Evolutionary conservation across 2,329 filamentous ascomycete genomes (phyloP).

Genomic region (Xylariomycetidae sp.): DNA sequence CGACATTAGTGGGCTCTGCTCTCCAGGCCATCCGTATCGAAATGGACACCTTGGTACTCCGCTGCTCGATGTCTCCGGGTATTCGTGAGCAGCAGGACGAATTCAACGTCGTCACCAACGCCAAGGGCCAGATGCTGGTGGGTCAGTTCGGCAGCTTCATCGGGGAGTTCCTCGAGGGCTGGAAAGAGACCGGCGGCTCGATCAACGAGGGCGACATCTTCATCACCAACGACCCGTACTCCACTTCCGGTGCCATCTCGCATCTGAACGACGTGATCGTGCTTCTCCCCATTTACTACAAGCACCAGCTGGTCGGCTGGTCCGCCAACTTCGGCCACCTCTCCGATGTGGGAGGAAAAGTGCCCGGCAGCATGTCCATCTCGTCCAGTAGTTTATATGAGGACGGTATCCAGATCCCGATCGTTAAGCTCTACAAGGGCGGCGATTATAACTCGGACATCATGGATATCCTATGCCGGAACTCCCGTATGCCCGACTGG

Average conservation of each 20-base stretch:
- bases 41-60: conserved; percentile 48
- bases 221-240: conserved; percentile 46
- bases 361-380: conserved; percentile 46
- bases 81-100: conserved; percentile 48
- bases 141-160: conserved; percentile 49
- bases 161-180: conserved; percentile 39
- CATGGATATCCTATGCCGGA: conserved; percentile 41
- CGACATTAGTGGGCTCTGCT: conserved; percentile 39
- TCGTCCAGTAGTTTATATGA: conserved; percentile 43
- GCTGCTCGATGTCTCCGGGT: conserved; percentile 45
- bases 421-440: conserved; percentile 40
- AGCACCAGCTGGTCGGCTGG: conserved; percentile 41
- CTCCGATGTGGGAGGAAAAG: conserved; percentile 40
- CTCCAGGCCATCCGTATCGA: conserved; percentile 42
- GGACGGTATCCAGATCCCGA: conserved; percentile 45
- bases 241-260: conserved; percentile 43
- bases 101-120: conserved; percentile 48
- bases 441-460: conserved; percentile 39
- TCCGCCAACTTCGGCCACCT: conserved; percentile 47
- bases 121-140: conserved; percentile 43
- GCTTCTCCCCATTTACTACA: conserved; percentile 40
- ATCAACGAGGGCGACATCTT: conserved; percentile 47
- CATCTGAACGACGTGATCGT: conserved; percentile 48
- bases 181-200: conserved; percentile 32
- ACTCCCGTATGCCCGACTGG: conserved; percentile 44